Percentiles rank a stretch among this genome's conserved stretches.
Conservation (phyloP, 2,329 filamentous ascomycete genomes). For the Neonectria sp. region DNA sequence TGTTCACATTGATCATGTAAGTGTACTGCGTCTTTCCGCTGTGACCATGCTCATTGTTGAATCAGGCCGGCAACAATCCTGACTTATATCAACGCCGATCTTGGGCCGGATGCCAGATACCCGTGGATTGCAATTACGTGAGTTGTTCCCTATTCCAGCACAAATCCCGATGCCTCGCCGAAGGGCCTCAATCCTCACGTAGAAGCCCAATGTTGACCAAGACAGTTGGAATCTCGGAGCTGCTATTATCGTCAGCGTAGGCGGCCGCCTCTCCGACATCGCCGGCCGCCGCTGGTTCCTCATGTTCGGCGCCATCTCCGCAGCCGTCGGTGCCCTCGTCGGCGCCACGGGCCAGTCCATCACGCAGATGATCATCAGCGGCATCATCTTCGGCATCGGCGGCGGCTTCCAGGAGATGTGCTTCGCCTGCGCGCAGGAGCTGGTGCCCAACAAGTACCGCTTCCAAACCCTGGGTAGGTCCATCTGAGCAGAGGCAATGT, state of each 20-base stretch:
- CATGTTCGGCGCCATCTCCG: slow-evolving; percentile 50
- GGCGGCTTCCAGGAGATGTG: slow-evolving; percentile 58
- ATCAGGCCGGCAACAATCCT: slow-evolving; percentile 49
- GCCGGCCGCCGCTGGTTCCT: slow-evolving; percentile 56
- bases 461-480: slow-evolving; percentile 47
- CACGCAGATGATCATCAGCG: slow-evolving; percentile 56
- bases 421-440: slow-evolving; percentile 53
- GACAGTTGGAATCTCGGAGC: slow-evolving; percentile 46
- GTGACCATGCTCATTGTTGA: not conserved
- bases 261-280: slow-evolving; percentile 56
- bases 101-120: slow-evolving; percentile 51
- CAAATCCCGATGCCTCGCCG: not conserved
- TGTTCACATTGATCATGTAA: slow-evolving; percentile 41
- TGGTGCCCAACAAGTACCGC: slow-evolving; percentile 49
- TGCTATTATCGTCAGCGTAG: slow-evolving; percentile 50
- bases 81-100: slow-evolving; percentile 52
- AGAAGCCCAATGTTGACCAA: not conserved
- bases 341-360: slow-evolving; percentile 56
- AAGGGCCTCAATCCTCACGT: too few species aligned
- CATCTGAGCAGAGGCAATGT: too few species aligned
- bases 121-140: slow-evolving; percentile 52
- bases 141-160: not conserved
- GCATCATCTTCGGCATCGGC: slow-evolving; percentile 56
- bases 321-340: slow-evolving; percentile 55
- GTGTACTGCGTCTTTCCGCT: not conserved